A percentile compares a stretch with the other conserved stretches of the same genome.
Evolutionary conservation across 1,139 yeast species (phyloP).

Genomic region (Kodamaea ohmeri): DNA sequence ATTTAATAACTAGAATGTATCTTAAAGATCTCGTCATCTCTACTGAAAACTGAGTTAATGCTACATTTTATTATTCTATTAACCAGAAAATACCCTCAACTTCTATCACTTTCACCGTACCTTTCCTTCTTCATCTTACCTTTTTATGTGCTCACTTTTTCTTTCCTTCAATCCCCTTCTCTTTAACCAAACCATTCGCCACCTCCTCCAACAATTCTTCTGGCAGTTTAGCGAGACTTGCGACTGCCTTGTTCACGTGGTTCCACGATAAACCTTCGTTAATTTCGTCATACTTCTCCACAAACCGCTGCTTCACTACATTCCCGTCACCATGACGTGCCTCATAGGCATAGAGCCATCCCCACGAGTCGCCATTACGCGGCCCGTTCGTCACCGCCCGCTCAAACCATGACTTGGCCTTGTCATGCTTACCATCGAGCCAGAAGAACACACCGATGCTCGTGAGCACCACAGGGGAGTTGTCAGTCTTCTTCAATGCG

Average conservation of each 20-base stretch:
- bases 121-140: neutral
- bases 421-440: slow-evolving; percentile 60
- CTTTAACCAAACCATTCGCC: neutral
- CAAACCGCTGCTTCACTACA: slow-evolving; percentile 18
- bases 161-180: neutral
- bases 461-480: slow-evolving; percentile 56
- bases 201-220: slow-evolving; percentile 32
- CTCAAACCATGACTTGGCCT: slow-evolving; percentile 75
- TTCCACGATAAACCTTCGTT: slow-evolving; percentile 62
- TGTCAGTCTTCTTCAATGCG: slow-evolving; percentile 67
- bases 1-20: too few relatives aligned
- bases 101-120: neutral
- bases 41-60: too few relatives aligned
- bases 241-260: slow-evolving; percentile 39
- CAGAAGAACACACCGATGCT: slow-evolving; percentile 70
- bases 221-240: slow-evolving; percentile 36
- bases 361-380: slow-evolving; percentile 75
- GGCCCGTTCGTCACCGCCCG: slow-evolving; percentile 54
- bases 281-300: slow-evolving; percentile 47
- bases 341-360: slow-evolving; percentile 54
- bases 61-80: too few relatives aligned
- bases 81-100: too few relatives aligned
- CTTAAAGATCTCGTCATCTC: too few relatives aligned
- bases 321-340: slow-evolving; percentile 23
- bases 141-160: too few relatives aligned